These are phyloP conservation scores for Citrus sp. DNA, from an alignment of 345 rosid genomes.

Conservation along the genomic window DNA sequence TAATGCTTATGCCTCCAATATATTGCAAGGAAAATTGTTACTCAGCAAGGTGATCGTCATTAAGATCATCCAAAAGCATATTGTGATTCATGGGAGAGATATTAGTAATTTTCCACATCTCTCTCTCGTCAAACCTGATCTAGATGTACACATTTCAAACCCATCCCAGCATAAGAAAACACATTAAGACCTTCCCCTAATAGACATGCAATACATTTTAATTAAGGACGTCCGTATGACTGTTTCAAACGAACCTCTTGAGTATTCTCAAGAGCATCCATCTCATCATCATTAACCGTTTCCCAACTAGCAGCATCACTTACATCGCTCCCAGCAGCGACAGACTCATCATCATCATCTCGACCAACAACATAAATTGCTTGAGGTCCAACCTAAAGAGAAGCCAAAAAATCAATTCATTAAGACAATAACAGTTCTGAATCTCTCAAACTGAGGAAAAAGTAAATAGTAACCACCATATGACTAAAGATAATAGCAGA, in stretches of 20 bases:
- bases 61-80: neutral
- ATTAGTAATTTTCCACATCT: neutral
- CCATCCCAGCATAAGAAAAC: neutral
- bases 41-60: neutral
- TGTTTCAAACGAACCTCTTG: slow-evolving; percentile 63
- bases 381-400: slow-evolving; percentile 91
- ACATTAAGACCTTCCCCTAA: neutral
- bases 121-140: neutral
- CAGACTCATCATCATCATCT: slow-evolving; percentile 85
- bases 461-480: slow-evolving; percentile 4
- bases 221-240: slow-evolving; percentile 5
- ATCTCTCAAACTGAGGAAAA: slow-evolving; percentile 12
- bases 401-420: slow-evolving; percentile 17
- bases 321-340: slow-evolving; percentile 79
- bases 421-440: slow-evolving; percentile 16
- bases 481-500: neutral
- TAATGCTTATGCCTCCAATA: slow-evolving; percentile 1
- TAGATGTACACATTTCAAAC: neutral
- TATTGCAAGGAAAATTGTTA: neutral
- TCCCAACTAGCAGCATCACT: slow-evolving; percentile 99
- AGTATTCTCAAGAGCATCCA: slow-evolving; percentile 50
- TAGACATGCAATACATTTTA: neutral
- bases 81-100: neutral
- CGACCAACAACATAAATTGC: slow-evolving; percentile 94
- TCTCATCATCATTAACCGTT: slow-evolving; percentile 74